These are phyloP conservation scores for Hypoxylon rubiginosum DNA, from an alignment of 2,329 filamentous ascomycete genomes.

Conservation along the genomic window DNA sequence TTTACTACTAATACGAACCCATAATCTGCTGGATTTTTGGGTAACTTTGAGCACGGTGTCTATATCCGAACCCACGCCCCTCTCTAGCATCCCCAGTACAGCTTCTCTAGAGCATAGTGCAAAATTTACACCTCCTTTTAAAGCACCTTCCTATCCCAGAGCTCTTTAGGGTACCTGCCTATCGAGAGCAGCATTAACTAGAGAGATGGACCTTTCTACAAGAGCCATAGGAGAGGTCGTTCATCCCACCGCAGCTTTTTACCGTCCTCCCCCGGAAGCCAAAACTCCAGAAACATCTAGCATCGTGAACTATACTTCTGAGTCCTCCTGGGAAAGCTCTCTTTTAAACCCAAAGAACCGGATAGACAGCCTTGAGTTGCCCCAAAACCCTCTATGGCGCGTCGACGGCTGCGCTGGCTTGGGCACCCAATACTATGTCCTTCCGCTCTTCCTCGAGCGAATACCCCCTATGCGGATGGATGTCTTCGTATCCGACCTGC, in stretches of 20 bases:
- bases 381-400: slow-evolving; percentile 64
- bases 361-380: slow-evolving; percentile 67
- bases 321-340: slow-evolving; percentile 61
- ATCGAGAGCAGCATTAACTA: slow-evolving; percentile 26
- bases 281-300: slow-evolving; percentile 19
- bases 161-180: neutral
- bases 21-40: slow-evolving; percentile 22
- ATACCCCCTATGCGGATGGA: slow-evolving; percentile 68
- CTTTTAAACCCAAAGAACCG: slow-evolving; percentile 72
- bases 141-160: slow-evolving; percentile 7
- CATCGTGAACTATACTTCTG: neutral
- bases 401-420: slow-evolving; percentile 70
- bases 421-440: slow-evolving; percentile 69
- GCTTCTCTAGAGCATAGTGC: slow-evolving; percentile 6
- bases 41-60: slow-evolving; percentile 35
- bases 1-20: slow-evolving; percentile 20
- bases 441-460: slow-evolving; percentile 64
- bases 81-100: slow-evolving; percentile 13
- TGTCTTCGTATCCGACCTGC: slow-evolving; percentile 68
- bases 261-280: slow-evolving; percentile 24
- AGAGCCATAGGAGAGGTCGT: slow-evolving; percentile 67
- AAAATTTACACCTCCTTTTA: slow-evolving; percentile 7
- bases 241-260: slow-evolving; percentile 70
- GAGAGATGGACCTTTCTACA: slow-evolving; percentile 67
- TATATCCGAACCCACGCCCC: slow-evolving; percentile 25